Conservation (phyloP, 306 rosid genomes). For the Dryas alaskensis region DNA sequence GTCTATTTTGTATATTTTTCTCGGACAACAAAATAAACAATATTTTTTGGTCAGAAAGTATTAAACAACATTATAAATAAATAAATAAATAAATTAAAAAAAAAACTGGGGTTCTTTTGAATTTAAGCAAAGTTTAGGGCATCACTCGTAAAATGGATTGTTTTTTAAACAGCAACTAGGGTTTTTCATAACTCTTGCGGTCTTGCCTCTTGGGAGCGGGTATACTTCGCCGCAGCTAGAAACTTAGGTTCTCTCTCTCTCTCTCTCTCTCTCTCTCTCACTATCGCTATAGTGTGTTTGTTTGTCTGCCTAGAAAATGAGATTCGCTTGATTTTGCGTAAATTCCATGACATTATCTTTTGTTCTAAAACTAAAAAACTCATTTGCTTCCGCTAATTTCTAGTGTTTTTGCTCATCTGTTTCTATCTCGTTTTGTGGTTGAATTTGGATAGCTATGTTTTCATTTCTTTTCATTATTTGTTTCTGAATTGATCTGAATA, state of each 20-base stretch:
- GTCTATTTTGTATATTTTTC: too few species aligned
- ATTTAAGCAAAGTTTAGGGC: background rate
- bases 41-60: too few species aligned
- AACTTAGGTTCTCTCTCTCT: background rate
- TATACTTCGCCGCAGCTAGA: constrained; percentile 1
- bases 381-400: background rate
- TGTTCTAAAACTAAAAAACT: background rate
- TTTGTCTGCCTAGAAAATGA: background rate
- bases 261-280: background rate
- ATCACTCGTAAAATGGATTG: background rate
- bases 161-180: background rate
- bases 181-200: too few species aligned
- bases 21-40: too few species aligned
- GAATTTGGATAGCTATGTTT: background rate
- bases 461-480: background rate
- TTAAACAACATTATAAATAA: too few species aligned
- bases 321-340: background rate
- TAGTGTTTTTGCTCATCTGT: background rate
- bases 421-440: background rate
- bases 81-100: too few species aligned
- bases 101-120: background rate
- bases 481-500: background rate
- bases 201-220: background rate
- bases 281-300: background rate
- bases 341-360: background rate